phyloP scores from a whole-genome alignment of 75 land plant species.

The Isoetes taiwanensis region DNA sequence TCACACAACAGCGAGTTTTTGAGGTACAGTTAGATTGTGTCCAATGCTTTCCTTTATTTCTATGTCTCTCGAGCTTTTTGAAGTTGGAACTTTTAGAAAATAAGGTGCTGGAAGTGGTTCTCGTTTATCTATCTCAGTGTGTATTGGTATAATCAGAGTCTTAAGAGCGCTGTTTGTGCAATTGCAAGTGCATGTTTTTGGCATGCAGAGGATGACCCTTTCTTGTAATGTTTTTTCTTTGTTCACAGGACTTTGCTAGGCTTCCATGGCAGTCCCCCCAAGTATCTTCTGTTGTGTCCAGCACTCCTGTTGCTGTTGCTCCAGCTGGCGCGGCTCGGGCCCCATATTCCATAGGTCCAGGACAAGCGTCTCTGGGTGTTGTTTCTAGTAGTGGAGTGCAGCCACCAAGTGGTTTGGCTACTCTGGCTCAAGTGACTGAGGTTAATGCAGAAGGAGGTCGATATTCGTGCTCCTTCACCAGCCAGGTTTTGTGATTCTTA shows the following conservation, averaged over 20 bases:
- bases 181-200: no score
- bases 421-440: conserved; percentile 40
- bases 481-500: conserved; percentile 29
- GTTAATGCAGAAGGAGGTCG: conserved; percentile 43
- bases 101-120: no score
- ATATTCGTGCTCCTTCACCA: conserved; percentile 31
- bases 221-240: not conserved
- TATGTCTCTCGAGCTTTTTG: no score
- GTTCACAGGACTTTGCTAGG: conserved; percentile 65
- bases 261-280: conserved; percentile 85
- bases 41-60: no score
- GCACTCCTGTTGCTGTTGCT: conserved; percentile 26
- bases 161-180: no score
- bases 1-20: conserved; percentile 79
- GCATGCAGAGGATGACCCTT: no score
- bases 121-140: no score
- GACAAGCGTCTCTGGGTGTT: not conserved
- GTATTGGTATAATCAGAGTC: no score
- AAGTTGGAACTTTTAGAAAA: no score
- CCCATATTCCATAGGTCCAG: conserved; percentile 21
- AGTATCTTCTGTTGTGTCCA: no score
- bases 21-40: conserved; percentile 47
- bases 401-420: conserved; percentile 18
- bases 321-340: conserved; percentile 28
- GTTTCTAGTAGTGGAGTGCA: conserved; percentile 20